Base-by-base conservation (phyloP, 345 rosid species). In the Gossypium ekmanianum region DNA sequence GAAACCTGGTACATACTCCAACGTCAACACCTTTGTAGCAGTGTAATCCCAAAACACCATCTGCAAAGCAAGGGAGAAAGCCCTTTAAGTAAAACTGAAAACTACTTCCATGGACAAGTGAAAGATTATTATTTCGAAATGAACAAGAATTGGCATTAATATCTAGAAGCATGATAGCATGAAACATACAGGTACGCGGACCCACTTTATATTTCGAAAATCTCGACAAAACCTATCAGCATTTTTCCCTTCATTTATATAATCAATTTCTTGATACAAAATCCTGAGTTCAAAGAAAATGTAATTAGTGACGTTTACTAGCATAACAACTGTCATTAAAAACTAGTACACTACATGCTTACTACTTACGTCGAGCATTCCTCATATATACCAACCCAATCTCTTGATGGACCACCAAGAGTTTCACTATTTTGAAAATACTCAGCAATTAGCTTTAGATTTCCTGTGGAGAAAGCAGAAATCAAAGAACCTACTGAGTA, bases 1-100 rank as follows among this genome's bases (percentile, higher is more conserved):
- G 73, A 34, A 79, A 94, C 98, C 97, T 87, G 98, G 98, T 45
- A 91, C 93, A 82, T 92, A 94, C 86, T 94, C 98, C 90, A 94
- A 82, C 45, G 98, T 94, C 93, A 94, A 79, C 82, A 90, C 98
- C 85, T 94, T 94, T 68, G 54, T 81, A 72, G 98, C 87, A 27
- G 98, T 92, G 81, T 92, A 94, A 83, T 92, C 98, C 98, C 98
- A 94, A 51, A 77, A 90, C 27, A 94, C 97, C 84, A 87, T 83
- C 98, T 94, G 74, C 81, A 84, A 71, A 73, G 47, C 81, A 85
- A 74, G 51, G 45, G 26, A 70, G 74, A 71, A 73, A 72, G 14
- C 22, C 11, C 58, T 68, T 34, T 11, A 27, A 47, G 29, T 74
- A 48, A 74, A 55, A 58, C 16, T 13, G 52, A 26, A 61, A 26